These are phyloP conservation scores for Barbarea vulgaris DNA, from an alignment of 345 rosid species.

Conservation along the genomic window DNA sequence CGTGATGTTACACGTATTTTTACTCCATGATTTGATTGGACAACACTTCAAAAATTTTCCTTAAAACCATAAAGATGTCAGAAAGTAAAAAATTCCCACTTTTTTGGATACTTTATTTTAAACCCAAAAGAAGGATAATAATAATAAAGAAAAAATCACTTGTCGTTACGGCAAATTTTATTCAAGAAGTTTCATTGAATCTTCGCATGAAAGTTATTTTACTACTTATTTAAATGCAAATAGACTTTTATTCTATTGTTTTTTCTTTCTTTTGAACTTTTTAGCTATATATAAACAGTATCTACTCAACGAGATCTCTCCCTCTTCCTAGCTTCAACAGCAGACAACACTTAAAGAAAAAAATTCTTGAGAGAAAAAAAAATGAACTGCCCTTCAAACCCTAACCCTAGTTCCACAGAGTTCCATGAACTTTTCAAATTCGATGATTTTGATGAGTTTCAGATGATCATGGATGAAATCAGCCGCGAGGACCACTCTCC, in stretches of 20 bases:
- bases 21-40: constrained; percentile 13
- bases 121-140: not conserved
- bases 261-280: not conserved
- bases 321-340: constrained; percentile 24
- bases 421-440: constrained; percentile 8
- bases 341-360: not conserved
- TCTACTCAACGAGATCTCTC: constrained; percentile 9
- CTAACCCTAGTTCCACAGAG: constrained; percentile 35
- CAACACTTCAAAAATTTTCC: not conserved
- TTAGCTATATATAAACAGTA: constrained; percentile 33
- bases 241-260: constrained; percentile 1
- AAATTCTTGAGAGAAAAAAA: not conserved
- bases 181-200: constrained; percentile 32
- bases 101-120: constrained; percentile 9
- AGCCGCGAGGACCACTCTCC: constrained; percentile 31
- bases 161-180: constrained; percentile 22
- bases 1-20: constrained; percentile 8
- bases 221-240: constrained; percentile 20
- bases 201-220: constrained; percentile 5
- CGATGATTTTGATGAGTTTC: constrained; percentile 28
- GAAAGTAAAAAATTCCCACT: constrained; percentile 25
- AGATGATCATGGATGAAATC: constrained; percentile 31
- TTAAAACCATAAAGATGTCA: constrained; percentile 10
- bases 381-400: constrained; percentile 43
- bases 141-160: not conserved